phyloP scores from a whole-genome alignment of 225 moss, liverwort and hornwort genomes.

The Anthoceros angustus region DNA sequence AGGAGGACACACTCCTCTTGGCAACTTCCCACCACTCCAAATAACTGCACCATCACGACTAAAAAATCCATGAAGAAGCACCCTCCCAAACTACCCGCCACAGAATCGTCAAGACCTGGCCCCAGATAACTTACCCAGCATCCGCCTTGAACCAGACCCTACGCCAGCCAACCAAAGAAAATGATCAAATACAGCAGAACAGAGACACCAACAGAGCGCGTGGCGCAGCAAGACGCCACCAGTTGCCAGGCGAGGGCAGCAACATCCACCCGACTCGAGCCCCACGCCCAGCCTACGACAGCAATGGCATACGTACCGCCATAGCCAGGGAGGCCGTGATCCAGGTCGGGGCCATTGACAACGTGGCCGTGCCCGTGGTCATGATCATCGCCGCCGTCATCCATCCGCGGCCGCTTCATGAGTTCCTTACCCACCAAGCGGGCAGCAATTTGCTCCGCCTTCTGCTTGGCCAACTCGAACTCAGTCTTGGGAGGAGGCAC shows the following conservation, averaged over 20 bases:
- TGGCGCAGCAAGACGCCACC: too few species aligned
- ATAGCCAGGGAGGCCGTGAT: conserved; percentile 25
- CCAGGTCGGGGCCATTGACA: conserved; percentile 54
- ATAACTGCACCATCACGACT: too few species aligned
- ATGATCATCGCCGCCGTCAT: conserved; percentile 55
- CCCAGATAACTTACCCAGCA: too few species aligned
- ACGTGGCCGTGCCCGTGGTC: conserved; percentile 12
- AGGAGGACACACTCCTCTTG: too few species aligned
- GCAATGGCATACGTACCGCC: conserved; percentile 25
- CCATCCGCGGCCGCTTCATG: conserved; percentile 73
- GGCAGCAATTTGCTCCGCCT: conserved; percentile 87
- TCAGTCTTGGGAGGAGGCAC: conserved; percentile 83
- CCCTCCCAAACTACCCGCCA: too few species aligned
- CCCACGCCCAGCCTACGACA: background rate
- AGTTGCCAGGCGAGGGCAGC: background rate
- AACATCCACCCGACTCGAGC: background rate
- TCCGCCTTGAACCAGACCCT: too few species aligned
- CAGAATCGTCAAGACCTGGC: too few species aligned
- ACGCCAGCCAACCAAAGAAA: too few species aligned
- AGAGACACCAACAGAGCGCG: too few species aligned
- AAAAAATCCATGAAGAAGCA: too few species aligned
- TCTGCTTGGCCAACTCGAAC: conserved; percentile 93
- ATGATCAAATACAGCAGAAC: too few species aligned
- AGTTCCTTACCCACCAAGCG: conserved; percentile 64
- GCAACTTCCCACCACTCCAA: too few species aligned